Conservation (phyloP, 352 stramenopile genomes). For the Elongisporangium undulatum region DNA sequence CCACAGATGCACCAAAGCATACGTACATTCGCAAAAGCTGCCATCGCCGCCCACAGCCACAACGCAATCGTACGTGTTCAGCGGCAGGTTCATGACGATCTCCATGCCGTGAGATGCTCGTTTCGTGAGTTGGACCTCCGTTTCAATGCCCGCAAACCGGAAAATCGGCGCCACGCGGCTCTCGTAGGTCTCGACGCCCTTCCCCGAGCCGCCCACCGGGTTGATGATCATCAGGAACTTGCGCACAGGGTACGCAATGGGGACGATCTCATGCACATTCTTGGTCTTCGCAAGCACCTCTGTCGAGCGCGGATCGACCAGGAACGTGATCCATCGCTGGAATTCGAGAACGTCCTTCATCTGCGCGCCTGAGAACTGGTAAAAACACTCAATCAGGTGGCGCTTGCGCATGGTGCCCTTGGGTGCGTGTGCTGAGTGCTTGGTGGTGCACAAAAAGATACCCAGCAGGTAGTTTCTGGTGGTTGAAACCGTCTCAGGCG, state of each 20-base stretch:
- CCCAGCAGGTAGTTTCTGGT: constrained; percentile 31
- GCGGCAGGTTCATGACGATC: constrained; percentile 38
- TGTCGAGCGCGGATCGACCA: constrained; percentile 40
- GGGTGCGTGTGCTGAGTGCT: constrained; percentile 12
- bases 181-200: constrained; percentile 48
- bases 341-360: constrained; percentile 31
- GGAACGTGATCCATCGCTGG: constrained; percentile 36
- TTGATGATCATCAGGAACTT: constrained; percentile 75
- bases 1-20: background rate
- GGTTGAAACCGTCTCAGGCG: constrained; percentile 4
- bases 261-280: constrained; percentile 26
- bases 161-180: constrained; percentile 50
- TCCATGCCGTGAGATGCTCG: constrained; percentile 45
- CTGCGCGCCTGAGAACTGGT: constrained; percentile 33
- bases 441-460: constrained; percentile 39
- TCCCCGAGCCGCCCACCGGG: constrained; percentile 52
- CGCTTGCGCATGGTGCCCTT: constrained; percentile 30
- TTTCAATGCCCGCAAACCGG: constrained; percentile 43
- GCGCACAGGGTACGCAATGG: constrained; percentile 13
- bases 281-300: constrained; percentile 11
- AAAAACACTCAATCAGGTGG: constrained; percentile 36
- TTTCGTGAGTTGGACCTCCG: constrained; percentile 40
- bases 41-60: constrained; percentile 70
- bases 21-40: constrained; percentile 58
- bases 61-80: constrained; percentile 58